phyloP scores from a whole-genome alignment of 805 yeast species.

The Saturnispora saitoi region DNA sequence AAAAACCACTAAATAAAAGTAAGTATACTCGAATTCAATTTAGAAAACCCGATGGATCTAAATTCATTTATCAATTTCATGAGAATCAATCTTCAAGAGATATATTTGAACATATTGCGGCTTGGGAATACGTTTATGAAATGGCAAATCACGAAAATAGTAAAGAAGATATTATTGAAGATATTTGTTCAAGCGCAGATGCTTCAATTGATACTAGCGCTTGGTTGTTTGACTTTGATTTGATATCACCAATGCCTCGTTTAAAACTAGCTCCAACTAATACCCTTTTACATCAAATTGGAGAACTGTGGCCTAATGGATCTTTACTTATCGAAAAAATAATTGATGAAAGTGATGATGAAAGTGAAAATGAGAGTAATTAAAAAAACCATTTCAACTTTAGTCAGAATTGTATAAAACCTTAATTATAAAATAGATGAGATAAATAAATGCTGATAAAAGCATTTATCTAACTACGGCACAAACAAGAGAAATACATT shows the following conservation, averaged over 20 bases:
- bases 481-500: neutral
- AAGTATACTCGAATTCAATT: slow-evolving; percentile 40
- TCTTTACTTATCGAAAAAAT: slow-evolving; percentile 26
- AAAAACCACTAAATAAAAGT: slow-evolving; percentile 20
- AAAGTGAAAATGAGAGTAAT: neutral
- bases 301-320: slow-evolving; percentile 33
- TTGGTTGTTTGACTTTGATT: slow-evolving; percentile 24
- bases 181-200: slow-evolving; percentile 9
- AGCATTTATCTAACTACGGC: too few species aligned
- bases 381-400: too few species aligned
- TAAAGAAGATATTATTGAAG: slow-evolving; percentile 3
- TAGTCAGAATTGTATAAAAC: neutral
- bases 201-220: slow-evolving; percentile 14
- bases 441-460: too few species aligned
- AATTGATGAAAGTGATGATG: slow-evolving; percentile 18
- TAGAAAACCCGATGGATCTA: slow-evolving; percentile 45
- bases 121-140: slow-evolving; percentile 24
- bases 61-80: slow-evolving; percentile 38
- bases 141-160: slow-evolving; percentile 9
- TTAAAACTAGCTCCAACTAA: slow-evolving; percentile 21
- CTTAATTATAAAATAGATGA: neutral
- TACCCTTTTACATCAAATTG: slow-evolving; percentile 18
- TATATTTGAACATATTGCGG: slow-evolving; percentile 42
- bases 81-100: slow-evolving; percentile 35
- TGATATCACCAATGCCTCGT: slow-evolving; percentile 31